Evolutionary conservation across 495 filamentous ascomycete genomes (phyloP).

Genomic region (Neurospora sp.): DNA sequence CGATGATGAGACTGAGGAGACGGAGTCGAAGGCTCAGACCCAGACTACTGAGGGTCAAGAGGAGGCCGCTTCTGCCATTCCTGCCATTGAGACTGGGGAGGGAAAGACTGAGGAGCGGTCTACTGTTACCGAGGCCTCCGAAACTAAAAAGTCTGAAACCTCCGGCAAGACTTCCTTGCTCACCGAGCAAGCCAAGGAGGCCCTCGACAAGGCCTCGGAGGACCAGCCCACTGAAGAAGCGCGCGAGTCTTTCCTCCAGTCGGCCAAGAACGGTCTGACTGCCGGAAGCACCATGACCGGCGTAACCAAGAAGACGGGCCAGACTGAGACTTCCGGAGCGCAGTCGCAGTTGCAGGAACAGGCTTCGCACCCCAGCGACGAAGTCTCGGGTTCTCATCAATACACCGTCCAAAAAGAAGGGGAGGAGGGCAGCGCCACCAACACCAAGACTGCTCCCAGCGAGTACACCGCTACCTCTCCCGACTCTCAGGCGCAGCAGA

Average conservation of each 20-base stretch:
- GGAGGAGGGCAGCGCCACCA: background rate
- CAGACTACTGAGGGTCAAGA: background rate
- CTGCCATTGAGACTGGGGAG: background rate
- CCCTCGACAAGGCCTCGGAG: conserved; percentile 19
- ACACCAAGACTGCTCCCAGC: background rate
- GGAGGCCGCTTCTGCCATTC: background rate
- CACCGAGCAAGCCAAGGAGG: conserved; percentile 20
- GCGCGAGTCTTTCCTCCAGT: conserved; percentile 14
- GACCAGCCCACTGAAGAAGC: conserved; percentile 17
- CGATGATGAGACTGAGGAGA: background rate
- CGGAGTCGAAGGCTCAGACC: conserved; percentile 1
- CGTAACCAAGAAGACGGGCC: background rate
- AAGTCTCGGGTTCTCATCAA: background rate
- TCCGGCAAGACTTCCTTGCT: conserved; percentile 2
- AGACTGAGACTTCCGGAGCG: background rate
- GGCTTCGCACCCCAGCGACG: background rate
- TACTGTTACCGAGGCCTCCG: background rate
- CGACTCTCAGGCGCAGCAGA: background rate
- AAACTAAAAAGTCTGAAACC: background rate
- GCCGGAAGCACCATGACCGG: conserved; percentile 2
- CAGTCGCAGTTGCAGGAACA: conserved; percentile 1
- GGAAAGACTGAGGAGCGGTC: background rate
- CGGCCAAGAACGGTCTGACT: conserved; percentile 4
- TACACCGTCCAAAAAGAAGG: background rate
- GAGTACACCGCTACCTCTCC: background rate